phyloP scores from a whole-genome alignment of 2,329 filamentous ascomycete genomes.

The Phoma sp. region DNA sequence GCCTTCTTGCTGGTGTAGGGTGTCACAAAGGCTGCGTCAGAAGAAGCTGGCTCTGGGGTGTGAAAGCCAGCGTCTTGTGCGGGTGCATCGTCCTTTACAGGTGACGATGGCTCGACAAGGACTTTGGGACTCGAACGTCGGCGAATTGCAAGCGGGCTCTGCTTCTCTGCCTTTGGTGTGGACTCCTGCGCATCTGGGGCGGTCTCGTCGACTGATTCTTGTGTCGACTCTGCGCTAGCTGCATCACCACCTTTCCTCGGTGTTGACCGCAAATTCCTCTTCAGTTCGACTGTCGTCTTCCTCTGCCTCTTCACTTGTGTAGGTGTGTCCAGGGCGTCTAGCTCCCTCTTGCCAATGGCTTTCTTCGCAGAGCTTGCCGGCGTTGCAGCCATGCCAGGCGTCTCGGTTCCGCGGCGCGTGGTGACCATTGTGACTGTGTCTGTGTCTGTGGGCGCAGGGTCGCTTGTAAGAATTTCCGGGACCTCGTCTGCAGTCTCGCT shows the following conservation, averaged over 20 bases:
- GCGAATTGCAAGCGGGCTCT: slow-evolving; percentile 24
- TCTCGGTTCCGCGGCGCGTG: slow-evolving; percentile 43
- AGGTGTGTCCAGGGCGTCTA: slow-evolving; percentile 42
- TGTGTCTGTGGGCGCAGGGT: slow-evolving; percentile 13
- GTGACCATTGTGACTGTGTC: slow-evolving; percentile 42
- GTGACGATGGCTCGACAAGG: slow-evolving; percentile 26
- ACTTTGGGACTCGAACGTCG: slow-evolving; percentile 36
- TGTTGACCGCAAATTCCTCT: slow-evolving; percentile 20
- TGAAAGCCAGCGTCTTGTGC: slow-evolving; percentile 29
- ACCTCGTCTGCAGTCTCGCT: slow-evolving; percentile 25
- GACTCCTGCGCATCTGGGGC: slow-evolving; percentile 20
- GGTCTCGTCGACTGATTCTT: slow-evolving; percentile 17
- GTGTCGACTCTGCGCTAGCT: slow-evolving; percentile 16
- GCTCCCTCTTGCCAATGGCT: slow-evolving; percentile 35
- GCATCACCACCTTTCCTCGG: slow-evolving; percentile 16
- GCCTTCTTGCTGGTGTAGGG: slow-evolving; percentile 31
- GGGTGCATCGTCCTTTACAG: slow-evolving; percentile 18
- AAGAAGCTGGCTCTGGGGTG: slow-evolving; percentile 33
- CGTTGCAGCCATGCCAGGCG: slow-evolving; percentile 33
- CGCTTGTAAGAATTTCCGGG: slow-evolving; percentile 21
- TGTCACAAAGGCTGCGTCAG: slow-evolving; percentile 29
- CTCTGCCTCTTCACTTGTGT: slow-evolving; percentile 38
- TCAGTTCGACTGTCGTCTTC: slow-evolving; percentile 24
- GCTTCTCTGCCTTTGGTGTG: slow-evolving; percentile 19
- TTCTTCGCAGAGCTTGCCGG: slow-evolving; percentile 35